Base-by-base conservation (phyloP, 1,139 yeast species). In the Yamadazyma siamensis region DNA sequence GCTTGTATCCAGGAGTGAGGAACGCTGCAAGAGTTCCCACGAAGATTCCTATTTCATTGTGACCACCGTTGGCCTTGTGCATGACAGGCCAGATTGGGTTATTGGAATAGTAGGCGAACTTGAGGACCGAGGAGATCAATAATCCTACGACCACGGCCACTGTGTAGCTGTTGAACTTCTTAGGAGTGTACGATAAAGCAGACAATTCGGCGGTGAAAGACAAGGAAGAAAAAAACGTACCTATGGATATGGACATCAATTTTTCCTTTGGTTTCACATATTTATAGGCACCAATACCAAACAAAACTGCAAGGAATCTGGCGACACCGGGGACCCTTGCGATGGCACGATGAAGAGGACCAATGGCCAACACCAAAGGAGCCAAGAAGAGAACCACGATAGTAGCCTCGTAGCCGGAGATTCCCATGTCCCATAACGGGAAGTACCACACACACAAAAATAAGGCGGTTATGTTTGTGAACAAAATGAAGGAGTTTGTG, bases 341-440 rank as follows among this genome's bases (percentile, higher is more conserved):
- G 24, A 74, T 64, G 6, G 71, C 34, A 3, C 44, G 47, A 33
- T 74, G 64, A 10, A 84, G 27, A n/a, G 68, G 65, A 3, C 86
- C 77, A 11, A 83, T 45, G 4, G 59, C 52, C 24, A 87, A 61
- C 2, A 87, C 27, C 11, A 81, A 38, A 4, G 89, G 83, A 1
- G 81, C 72, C 19, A 77, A 39, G 25, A 82, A 65, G 15, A 79
- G 61, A 4, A 79, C 52, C 9, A 56, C 39, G 28, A 87, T 66
- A 2, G 79, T 73, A 0, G 84, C 83, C 56, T 91, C 98, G 53
- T 84, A 88, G 4, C 98, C 98, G 3, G 95, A 83, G 35, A 91
- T 81, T 6, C 97, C 97, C 97, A 91, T 88, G 52, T 83, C 77
- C 98, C 98, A 91, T 39, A 91, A 68, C 12, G 98, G 98, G 68